Base-by-base conservation (phyloP, 345 rosid species). In the Jatropha curcas region DNA sequence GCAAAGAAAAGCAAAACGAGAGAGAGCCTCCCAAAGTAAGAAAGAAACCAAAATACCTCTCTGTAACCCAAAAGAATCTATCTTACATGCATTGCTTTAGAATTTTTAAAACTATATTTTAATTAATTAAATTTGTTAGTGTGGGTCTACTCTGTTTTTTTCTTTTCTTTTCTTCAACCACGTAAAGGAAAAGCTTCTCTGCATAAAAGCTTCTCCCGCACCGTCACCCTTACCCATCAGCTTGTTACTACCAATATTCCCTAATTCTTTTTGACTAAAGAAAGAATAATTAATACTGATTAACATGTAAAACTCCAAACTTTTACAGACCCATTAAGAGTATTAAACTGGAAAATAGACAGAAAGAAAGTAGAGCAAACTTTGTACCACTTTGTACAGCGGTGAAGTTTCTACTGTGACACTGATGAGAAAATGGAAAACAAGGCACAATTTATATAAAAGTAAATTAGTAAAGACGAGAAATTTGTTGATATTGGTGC, bases 181-280 rank as follows among this genome's bases (percentile, higher is more conserved):
- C 79, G 89, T 80, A 84, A 82, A 86, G 86, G 46, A 59, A 60
- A 79, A 84, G 83, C 37, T 62, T 67, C 64, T 25, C 22, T 76
- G 51, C 76, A 66, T 51, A 53, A 82, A 82, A 80, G 80, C 78
- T 67, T 46, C 82, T 71, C 60, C 76, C 28, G 25, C 77, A 68
- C 81, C 82, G 62, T 73, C 76, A 75, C 70, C 82, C 77, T 77
- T 77, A 65, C 76, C 74, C 67, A 60, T 64, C 66, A 63, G 39
- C 11, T 34, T 52, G 30, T 34, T 19, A 28, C 20, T 45, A 64
- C 53, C 16, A 65, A 24, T 70, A 56, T 56, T 70, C 62, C 69
- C 48, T 39, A 2, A 33, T 64, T 25, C 9, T 64, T 65, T 65
- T 45, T 12, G 7, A 16, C 28, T 53, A 73, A 55, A 73, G 51